Base-by-base conservation (phyloP, 2,329 filamentous ascomycete genomes). In the Xylaria sp. region DNA sequence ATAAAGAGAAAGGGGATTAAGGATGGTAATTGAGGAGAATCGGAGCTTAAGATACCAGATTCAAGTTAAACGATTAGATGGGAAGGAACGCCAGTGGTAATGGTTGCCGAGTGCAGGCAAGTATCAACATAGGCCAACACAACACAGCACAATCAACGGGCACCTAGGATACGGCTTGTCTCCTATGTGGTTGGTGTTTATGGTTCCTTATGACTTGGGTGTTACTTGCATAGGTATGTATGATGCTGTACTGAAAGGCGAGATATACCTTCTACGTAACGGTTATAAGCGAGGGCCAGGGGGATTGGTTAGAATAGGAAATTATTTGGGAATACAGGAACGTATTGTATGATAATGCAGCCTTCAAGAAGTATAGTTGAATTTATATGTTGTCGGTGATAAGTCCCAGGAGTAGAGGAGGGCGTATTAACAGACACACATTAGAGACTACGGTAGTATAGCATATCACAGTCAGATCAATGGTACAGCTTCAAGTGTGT, bases 401-500 rank as follows among this genome's bases (percentile, higher is more conserved):
- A 18, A 44, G 40, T 18, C 16, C 40, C n/a, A n/a, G 4, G 37
- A 4, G 35, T 21, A 50, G 37, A 44, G 18, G 1, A n/a, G 25
- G 21, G 35, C 42, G 12, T 27, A 25, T 13, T n/a, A 42, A 18
- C 40, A 42, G 23, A 12, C 12, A 29, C 48, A 16, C 21, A 44
- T 6, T 13, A n/a, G 18, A n/a, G 25, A 12, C 48, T n/a, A 55
- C n/a, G 9, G 18, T 6, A 37, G n/a, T 9, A 65, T 13, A 9
- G 3, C 9, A 42, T n/a, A 42, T 5, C 40, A 12, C 8, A 29
- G 25, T 63, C 12, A 32, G 13, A 12, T 13, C n/a, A 51, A 37
- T 27, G 18, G 35, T 29, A 50, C 40, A 58, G 25, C n/a, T 57
- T 57, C 2, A 53, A 65, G 54, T 57, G 32, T 6, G 53, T 60